Evolutionary conservation across 257 asterid genomes (phyloP).

Genomic region (Fraxinus excelsior): DNA sequence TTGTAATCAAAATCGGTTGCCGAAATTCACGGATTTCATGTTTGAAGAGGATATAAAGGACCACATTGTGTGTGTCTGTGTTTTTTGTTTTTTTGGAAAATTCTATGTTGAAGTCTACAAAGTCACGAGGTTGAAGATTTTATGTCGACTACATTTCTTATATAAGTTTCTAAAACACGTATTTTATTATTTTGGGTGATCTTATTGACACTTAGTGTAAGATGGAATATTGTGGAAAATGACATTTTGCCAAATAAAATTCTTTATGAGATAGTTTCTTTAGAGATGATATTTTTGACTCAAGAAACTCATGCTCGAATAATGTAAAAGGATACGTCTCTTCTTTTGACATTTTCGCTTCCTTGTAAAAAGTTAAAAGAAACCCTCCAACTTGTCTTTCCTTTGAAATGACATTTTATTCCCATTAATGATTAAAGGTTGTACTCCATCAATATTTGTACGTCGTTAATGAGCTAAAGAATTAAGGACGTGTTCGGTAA

Average conservation of each 20-base stretch:
- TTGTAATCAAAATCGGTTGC: slow-evolving; percentile 29
- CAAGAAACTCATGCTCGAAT: neutral
- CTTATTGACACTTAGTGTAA: neutral
- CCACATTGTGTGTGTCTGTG: neutral
- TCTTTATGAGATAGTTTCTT: neutral
- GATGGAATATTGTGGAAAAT: slow-evolving; percentile 1
- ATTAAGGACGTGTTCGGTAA: no score
- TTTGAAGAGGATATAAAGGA: slow-evolving; percentile 11
- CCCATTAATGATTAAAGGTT: neutral
- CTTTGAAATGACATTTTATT: neutral
- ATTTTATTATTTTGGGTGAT: no score
- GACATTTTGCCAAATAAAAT: slow-evolving; percentile 26
- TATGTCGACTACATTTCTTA: no score
- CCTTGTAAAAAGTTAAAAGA: slow-evolving; percentile 13
- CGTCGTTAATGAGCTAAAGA: neutral
- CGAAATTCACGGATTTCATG: slow-evolving; percentile 37
- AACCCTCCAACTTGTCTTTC: slow-evolving; percentile 15
- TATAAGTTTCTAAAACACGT: no score
- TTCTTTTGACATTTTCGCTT: slow-evolving; percentile 24
- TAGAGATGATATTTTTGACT: neutral
- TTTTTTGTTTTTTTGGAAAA: neutral
- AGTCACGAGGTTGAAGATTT: neutral
- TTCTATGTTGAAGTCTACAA: neutral
- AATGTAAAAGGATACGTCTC: slow-evolving; percentile 15
- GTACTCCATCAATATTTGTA: no score